Evolutionary conservation across 768 basidiomycete genomes (phyloP).

Genomic region (Lactarius indigo): DNA sequence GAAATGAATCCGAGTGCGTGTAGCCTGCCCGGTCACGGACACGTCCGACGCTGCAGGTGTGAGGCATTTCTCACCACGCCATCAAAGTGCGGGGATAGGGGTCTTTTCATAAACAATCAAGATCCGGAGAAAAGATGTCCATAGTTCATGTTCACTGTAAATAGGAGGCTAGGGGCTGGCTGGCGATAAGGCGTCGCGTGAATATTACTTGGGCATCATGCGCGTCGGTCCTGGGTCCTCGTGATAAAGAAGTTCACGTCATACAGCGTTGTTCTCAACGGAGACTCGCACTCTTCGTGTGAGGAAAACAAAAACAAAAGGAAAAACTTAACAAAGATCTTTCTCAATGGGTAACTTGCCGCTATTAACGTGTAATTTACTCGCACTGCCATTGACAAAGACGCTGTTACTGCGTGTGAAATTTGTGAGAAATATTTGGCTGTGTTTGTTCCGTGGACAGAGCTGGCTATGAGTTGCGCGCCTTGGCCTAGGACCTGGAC

Average conservation of each 20-base stretch:
- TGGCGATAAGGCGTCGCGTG: background rate
- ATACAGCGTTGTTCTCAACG: background rate
- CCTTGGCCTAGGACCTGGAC: background rate
- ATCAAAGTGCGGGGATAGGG: no score
- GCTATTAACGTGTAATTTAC: background rate
- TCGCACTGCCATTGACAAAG: background rate
- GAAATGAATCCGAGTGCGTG: background rate
- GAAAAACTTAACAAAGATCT: background rate
- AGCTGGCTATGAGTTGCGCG: background rate
- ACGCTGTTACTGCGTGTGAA: background rate
- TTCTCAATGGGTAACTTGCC: background rate
- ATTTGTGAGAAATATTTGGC: constrained; percentile 7
- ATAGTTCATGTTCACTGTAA: background rate
- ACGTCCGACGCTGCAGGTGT: background rate
- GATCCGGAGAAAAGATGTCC: background rate
- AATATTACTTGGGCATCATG: background rate
- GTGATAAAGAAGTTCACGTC: background rate
- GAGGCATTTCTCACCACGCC: background rate
- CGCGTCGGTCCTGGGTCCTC: background rate
- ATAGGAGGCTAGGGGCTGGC: no score
- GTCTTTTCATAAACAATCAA: no score
- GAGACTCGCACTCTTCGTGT: background rate
- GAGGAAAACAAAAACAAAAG: background rate
- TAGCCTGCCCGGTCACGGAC: background rate
- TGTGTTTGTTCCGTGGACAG: constrained; percentile 6